These are phyloP conservation scores for Pestalotiopsis sp. DNA, from an alignment of 2,329 filamentous ascomycete species.

Conservation along the genomic window DNA sequence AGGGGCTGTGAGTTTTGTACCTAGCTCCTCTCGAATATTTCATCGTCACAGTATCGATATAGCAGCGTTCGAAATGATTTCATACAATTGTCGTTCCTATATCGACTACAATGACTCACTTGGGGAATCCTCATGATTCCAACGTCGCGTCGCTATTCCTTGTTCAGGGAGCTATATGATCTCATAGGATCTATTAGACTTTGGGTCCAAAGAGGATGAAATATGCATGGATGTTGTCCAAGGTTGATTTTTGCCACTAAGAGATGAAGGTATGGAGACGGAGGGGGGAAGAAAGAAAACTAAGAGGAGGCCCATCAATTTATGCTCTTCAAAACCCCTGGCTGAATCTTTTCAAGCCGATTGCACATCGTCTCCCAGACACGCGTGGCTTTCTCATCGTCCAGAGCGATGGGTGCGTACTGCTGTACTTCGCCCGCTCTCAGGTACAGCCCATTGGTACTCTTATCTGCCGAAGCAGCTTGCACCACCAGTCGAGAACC, in stretches of 20 bases:
- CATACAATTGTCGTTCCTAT: too few species aligned
- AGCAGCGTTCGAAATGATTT: neutral
- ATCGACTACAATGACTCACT: too few species aligned
- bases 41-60: neutral
- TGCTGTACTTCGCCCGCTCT: slow-evolving; percentile 17
- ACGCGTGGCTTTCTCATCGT: slow-evolving; percentile 11
- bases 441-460: slow-evolving; percentile 22
- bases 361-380: neutral
- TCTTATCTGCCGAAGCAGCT: slow-evolving; percentile 17
- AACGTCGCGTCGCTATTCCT: too few species aligned
- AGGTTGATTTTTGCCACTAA: too few species aligned
- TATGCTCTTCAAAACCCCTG: neutral
- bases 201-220: too few species aligned
- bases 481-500: slow-evolving; percentile 21
- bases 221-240: too few species aligned
- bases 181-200: too few species aligned
- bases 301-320: neutral
- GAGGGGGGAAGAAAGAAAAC: neutral
- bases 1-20: neutral
- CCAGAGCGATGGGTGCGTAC: slow-evolving; percentile 15
- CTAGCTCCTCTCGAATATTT: neutral
- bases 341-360: neutral
- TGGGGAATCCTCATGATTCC: too few species aligned
- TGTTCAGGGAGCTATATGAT: too few species aligned
- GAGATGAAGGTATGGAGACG: neutral